Conservation (phyloP, 768 basidiomycete genomes). For the Amanita muscaria region DNA sequence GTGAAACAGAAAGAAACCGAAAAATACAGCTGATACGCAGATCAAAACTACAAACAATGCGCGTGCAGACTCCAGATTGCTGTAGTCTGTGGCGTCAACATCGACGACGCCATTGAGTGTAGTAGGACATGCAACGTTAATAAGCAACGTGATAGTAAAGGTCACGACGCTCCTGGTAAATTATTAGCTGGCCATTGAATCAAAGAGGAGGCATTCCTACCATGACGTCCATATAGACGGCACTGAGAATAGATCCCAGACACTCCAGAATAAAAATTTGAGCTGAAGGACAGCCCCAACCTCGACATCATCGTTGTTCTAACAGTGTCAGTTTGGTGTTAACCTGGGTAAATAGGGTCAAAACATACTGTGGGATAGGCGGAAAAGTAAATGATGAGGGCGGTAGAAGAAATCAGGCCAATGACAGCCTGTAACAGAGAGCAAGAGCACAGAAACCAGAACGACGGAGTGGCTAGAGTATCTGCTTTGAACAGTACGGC, state of each 20-base stretch:
- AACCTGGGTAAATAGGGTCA: not conserved
- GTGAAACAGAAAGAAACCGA: not conserved
- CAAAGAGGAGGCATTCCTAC: not conserved
- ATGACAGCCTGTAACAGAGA: not conserved
- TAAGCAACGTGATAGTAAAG: not conserved
- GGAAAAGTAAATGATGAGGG: constrained; percentile 3
- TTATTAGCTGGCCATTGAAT: not conserved
- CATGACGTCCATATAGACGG: constrained; percentile 1
- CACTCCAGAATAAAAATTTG: not conserved
- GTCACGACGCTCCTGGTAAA: not conserved
- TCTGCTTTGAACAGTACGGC: not conserved
- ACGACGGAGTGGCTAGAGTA: not conserved
- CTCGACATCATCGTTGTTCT: not conserved
- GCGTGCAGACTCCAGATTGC: not conserved
- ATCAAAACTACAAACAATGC: not conserved
- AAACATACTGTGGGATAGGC: not conserved
- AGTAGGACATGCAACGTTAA: not conserved
- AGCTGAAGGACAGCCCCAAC: no score
- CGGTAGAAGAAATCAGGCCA: not conserved
- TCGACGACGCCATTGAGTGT: not conserved
- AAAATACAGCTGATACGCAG: not conserved
- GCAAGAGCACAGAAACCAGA: constrained; percentile 1
- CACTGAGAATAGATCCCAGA: constrained; percentile 1
- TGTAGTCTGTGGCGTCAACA: not conserved
- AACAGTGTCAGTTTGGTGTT: not conserved